Conservation (phyloP, 2,329 filamentous ascomycete species). For the Fusarium zealandicum region DNA sequence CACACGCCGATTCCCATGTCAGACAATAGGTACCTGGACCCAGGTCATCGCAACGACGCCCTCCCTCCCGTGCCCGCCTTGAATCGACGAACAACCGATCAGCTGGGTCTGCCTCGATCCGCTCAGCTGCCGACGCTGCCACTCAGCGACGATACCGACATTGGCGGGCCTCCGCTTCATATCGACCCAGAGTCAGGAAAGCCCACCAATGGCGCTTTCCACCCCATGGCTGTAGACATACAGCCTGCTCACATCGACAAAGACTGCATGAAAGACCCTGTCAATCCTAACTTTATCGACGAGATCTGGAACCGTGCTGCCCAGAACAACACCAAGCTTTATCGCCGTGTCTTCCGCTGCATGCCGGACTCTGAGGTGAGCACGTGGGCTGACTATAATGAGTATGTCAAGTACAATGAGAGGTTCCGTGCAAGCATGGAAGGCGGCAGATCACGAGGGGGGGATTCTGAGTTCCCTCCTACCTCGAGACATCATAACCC, state of each 20-base stretch:
- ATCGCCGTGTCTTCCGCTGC: constrained; percentile 91
- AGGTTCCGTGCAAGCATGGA: constrained; percentile 75
- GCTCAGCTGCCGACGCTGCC: constrained; percentile 77
- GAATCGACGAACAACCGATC: constrained; percentile 68
- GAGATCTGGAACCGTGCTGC: constrained; percentile 89
- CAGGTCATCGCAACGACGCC: constrained; percentile 51
- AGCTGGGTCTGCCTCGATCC: constrained; percentile 71
- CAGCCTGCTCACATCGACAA: constrained; percentile 77
- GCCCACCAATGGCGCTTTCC: constrained; percentile 52
- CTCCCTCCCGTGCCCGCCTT: constrained; percentile 67
- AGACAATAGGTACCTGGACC: constrained; percentile 45
- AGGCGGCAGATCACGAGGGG: constrained; percentile 58
- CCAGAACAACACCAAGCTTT: constrained; percentile 94
- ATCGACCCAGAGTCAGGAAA: constrained; percentile 60
- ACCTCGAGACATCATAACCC: constrained; percentile 44
- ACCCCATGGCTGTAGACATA: constrained; percentile 71
- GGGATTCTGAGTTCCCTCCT: constrained; percentile 57
- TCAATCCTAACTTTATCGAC: constrained; percentile 82
- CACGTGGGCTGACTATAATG: constrained; percentile 92
- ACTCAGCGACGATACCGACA: constrained; percentile 78
- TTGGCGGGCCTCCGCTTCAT: constrained; percentile 73
- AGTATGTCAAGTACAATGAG: constrained; percentile 78
- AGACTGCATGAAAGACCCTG: constrained; percentile 93
- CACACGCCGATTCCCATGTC: constrained; percentile 36
- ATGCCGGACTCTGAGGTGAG: constrained; percentile 96